These are phyloP conservation scores for Daedalea quercina DNA, from an alignment of 768 basidiomycete species.

Conservation along the genomic window DNA sequence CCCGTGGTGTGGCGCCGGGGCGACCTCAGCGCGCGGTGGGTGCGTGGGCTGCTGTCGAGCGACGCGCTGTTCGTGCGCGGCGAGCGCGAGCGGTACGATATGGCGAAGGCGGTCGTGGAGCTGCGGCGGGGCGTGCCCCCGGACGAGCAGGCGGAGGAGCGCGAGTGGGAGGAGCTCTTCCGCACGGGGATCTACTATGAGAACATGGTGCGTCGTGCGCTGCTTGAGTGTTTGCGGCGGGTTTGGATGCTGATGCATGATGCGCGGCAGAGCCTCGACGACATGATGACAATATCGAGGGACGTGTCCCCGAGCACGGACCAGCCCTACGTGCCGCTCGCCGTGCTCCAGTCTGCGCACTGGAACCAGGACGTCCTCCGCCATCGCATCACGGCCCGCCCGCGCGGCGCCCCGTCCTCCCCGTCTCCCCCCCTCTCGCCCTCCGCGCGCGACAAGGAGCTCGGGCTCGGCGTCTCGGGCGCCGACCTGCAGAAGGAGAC, in stretches of 20 bases:
- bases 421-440: constrained; percentile 33
- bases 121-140: constrained; percentile 41
- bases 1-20: constrained; percentile 70
- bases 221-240: constrained; percentile 3
- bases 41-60: constrained; percentile 64
- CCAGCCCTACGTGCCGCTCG: constrained; percentile 59
- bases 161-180: constrained; percentile 66
- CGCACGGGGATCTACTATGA: constrained; percentile 73
- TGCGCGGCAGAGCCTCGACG: constrained; percentile 69
- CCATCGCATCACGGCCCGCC: constrained; percentile 44
- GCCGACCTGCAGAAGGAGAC: constrained; percentile 39
- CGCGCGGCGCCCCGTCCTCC: constrained; percentile 11
- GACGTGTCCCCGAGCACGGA: constrained; percentile 71
- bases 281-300: constrained; percentile 65
- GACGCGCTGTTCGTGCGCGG: constrained; percentile 75
- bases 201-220: constrained; percentile 59
- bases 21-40: constrained; percentile 69
- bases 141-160: constrained; percentile 47
- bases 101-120: constrained; percentile 73
- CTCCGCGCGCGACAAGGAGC: constrained; percentile 44
- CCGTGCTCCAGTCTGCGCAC: constrained; percentile 66
- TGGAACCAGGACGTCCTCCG: constrained; percentile 74
- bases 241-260: constrained; percentile 1
- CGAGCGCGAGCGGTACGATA: constrained; percentile 75
- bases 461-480: constrained; percentile 54